Percentiles rank a stretch among this genome's conserved stretches.
Conservation (phyloP, 2,329 filamentous ascomycete species). For the Microcera coccophila region DNA sequence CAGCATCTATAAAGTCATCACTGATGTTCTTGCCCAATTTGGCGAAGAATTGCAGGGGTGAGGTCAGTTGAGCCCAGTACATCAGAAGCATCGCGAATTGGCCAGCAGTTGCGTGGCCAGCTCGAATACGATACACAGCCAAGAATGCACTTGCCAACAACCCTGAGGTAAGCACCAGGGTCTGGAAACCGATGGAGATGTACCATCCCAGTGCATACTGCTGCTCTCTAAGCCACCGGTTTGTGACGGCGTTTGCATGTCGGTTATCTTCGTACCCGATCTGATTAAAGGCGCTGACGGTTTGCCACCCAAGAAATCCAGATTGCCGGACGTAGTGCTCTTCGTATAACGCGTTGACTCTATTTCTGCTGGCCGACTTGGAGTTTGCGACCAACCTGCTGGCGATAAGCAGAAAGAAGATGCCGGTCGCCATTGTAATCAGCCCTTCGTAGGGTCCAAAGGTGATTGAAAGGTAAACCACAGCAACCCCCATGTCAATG, state of each 20-base stretch:
- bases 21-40: constrained; percentile 53
- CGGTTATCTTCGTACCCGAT: constrained; percentile 53
- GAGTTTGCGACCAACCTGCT: constrained; percentile 49
- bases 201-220: constrained; percentile 43
- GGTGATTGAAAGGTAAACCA: constrained; percentile 55
- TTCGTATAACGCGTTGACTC: constrained; percentile 51
- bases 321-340: constrained; percentile 54
- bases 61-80: constrained; percentile 70
- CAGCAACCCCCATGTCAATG: constrained; percentile 56
- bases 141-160: constrained; percentile 61
- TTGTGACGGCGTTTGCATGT: constrained; percentile 48
- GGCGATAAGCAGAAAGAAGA: constrained; percentile 54
- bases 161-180: constrained; percentile 63
- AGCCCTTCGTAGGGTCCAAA: constrained; percentile 61
- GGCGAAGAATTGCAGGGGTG: constrained; percentile 67
- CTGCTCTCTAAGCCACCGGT: constrained; percentile 37
- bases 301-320: constrained; percentile 57
- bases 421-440: constrained; percentile 56
- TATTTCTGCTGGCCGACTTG: constrained; percentile 46
- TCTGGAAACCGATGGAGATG: constrained; percentile 53
- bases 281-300: constrained; percentile 58
- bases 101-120: constrained; percentile 57
- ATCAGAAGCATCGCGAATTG: constrained; percentile 68
- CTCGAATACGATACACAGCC: constrained; percentile 62
- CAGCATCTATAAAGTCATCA: constrained; percentile 54